A percentile compares a stretch with the other conserved stretches of the same genome.
Conservation (phyloP, 2,329 filamentous ascomycete species). For the Clarireedia paspali region DNA sequence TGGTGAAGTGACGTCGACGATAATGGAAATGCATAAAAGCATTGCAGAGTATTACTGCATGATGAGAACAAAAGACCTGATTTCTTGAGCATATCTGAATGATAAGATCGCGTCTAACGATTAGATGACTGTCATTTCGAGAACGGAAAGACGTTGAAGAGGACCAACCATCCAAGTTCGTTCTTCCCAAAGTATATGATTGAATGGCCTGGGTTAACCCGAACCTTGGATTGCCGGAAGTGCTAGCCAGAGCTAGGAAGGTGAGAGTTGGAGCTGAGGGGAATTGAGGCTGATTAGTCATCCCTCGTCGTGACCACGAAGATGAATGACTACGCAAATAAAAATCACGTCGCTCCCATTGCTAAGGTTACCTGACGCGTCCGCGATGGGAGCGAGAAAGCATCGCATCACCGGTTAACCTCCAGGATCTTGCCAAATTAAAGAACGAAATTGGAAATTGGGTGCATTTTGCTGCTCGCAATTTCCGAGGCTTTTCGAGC, state of each 20-base stretch:
- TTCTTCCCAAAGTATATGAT: background rate
- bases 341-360: too few species aligned
- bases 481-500: too few species aligned
- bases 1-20: constrained; percentile 26
- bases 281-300: too few species aligned
- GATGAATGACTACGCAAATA: too few species aligned
- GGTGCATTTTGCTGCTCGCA: too few species aligned
- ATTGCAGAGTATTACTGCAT: constrained; percentile 20
- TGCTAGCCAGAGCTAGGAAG: background rate
- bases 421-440: too few species aligned
- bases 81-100: constrained; percentile 38
- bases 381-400: too few species aligned
- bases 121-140: background rate
- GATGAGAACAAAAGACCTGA: constrained; percentile 31
- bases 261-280: background rate
- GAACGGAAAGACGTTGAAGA: background rate
- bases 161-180: background rate
- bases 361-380: too few species aligned
- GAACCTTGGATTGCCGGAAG: background rate
- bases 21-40: constrained; percentile 30
- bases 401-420: too few species aligned
- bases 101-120: background rate
- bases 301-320: too few species aligned
- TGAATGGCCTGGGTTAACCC: background rate
- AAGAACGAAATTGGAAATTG: too few species aligned